These are phyloP conservation scores for Hamigera avellanea DNA, from an alignment of 495 filamentous ascomycete genomes.

Conservation along the genomic window DNA sequence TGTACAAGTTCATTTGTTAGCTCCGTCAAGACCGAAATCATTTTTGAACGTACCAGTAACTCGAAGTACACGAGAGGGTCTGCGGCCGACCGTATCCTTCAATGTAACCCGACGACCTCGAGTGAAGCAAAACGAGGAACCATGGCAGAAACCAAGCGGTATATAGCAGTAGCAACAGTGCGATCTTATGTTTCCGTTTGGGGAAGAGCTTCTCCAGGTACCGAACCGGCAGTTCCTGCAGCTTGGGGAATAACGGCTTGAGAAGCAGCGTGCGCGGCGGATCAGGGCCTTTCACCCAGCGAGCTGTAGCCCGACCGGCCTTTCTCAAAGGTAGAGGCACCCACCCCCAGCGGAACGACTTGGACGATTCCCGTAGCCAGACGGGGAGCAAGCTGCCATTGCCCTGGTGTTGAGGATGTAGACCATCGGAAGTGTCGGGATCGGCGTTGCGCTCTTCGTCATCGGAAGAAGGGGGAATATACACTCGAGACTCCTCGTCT, in stretches of 20 bases:
- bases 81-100: constrained; percentile 55
- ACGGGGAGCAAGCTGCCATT: constrained; percentile 26
- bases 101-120: constrained; percentile 51
- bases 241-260: constrained; percentile 51
- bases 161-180: constrained; percentile 49
- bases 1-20: constrained; percentile 16
- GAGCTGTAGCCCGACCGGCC: constrained; percentile 32
- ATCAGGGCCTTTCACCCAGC: constrained; percentile 64
- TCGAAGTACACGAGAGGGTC: constrained; percentile 55
- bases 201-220: constrained; percentile 53
- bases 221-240: constrained; percentile 58
- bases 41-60: constrained; percentile 33
- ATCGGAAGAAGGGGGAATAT: constrained; percentile 23
- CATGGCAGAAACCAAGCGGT: constrained; percentile 64
- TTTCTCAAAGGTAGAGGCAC: constrained; percentile 39
- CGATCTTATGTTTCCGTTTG: constrained; percentile 46
- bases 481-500: constrained; percentile 22
- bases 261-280: constrained; percentile 53
- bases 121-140: constrained; percentile 51
- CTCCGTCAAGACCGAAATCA: not conserved
- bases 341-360: constrained; percentile 42
- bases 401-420: constrained; percentile 18
- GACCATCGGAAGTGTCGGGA: constrained; percentile 29
- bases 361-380: constrained; percentile 43
- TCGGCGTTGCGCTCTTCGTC: constrained; percentile 27